Conservation (phyloP, 331 rosid genomes). For the Acacia concinna region DNA sequence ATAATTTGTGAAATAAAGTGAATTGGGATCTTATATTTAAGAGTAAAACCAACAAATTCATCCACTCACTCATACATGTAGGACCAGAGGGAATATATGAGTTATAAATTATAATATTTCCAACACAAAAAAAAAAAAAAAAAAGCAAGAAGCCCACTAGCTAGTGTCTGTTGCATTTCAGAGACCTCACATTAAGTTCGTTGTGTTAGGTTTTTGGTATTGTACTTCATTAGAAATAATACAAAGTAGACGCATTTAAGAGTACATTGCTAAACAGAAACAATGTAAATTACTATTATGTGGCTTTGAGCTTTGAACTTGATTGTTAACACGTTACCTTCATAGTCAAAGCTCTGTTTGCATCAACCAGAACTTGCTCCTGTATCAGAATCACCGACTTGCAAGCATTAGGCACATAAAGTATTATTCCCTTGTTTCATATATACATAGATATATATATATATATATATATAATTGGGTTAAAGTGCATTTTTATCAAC, state of each 20-base stretch:
- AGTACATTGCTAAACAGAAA: not conserved
- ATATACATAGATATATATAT: not conserved
- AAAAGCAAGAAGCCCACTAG: not conserved
- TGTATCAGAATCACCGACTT: slow-evolving; percentile 31
- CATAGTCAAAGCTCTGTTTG: slow-evolving; percentile 75
- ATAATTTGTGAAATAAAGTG: too few relatives aligned
- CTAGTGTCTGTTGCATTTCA: not conserved
- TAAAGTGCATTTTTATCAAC: too few relatives aligned
- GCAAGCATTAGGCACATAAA: slow-evolving; percentile 15
- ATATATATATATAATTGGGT: too few relatives aligned
- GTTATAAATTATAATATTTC: not conserved
- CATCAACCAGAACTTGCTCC: slow-evolving; percentile 81
- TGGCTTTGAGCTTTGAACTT: not conserved
- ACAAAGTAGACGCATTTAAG: not conserved
- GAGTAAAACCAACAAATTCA: too few relatives aligned
- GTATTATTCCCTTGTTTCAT: not conserved
- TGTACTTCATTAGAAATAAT: not conserved
- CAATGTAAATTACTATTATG: not conserved
- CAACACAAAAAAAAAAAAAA: not conserved
- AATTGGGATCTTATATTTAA: not conserved
- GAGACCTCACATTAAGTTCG: not conserved
- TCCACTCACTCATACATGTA: not conserved
- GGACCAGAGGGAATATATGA: not conserved
- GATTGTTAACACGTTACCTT: slow-evolving; percentile 50
- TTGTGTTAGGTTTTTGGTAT: not conserved